Percentiles rank a stretch among this genome's conserved stretches.
These are phyloP conservation scores for Myrica gale DNA, from an alignment of 306 rosid species.

Conservation along the genomic window DNA sequence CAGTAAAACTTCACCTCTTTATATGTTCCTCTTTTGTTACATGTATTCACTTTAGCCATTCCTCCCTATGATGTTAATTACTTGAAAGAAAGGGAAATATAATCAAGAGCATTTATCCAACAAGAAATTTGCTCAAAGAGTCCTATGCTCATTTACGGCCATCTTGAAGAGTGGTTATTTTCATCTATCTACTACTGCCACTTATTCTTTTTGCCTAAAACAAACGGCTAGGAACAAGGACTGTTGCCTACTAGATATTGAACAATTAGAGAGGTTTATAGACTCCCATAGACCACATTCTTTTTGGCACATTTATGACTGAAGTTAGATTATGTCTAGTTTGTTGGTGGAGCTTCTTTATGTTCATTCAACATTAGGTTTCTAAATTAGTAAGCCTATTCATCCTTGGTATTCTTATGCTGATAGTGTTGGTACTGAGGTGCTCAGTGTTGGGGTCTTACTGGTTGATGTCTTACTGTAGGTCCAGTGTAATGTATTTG, in stretches of 20 bases:
- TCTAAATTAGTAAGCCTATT: background rate
- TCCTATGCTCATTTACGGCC: conserved; percentile 6
- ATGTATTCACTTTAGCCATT: background rate
- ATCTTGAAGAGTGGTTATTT: conserved; percentile 13
- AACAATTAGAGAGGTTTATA: conserved; percentile 1
- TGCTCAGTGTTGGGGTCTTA: conserved; percentile 21
- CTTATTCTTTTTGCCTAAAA: conserved; percentile 6
- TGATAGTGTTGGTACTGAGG: conserved; percentile 3
- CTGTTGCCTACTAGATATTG: conserved; percentile 4
- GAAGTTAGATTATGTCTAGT: background rate
- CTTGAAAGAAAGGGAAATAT: conserved; percentile 5
- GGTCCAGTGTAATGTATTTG: conserved; percentile 86
- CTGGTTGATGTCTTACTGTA: conserved; percentile 38
- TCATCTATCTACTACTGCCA: conserved; percentile 11
- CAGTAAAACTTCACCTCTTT: conserved; percentile 12
- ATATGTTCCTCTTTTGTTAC: background rate
- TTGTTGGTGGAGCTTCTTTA: conserved; percentile 13
- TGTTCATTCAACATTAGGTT: background rate
- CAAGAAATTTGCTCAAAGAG: background rate
- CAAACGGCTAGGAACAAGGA: conserved; percentile 9
- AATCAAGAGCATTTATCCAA: background rate
- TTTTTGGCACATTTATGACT: background rate
- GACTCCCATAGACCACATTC: background rate
- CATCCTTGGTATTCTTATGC: conserved; percentile 11
- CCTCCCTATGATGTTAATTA: background rate